These are phyloP conservation scores for Dioscorea cayenensis DNA, from an alignment of 116 monocot genomes.

Conservation along the genomic window DNA sequence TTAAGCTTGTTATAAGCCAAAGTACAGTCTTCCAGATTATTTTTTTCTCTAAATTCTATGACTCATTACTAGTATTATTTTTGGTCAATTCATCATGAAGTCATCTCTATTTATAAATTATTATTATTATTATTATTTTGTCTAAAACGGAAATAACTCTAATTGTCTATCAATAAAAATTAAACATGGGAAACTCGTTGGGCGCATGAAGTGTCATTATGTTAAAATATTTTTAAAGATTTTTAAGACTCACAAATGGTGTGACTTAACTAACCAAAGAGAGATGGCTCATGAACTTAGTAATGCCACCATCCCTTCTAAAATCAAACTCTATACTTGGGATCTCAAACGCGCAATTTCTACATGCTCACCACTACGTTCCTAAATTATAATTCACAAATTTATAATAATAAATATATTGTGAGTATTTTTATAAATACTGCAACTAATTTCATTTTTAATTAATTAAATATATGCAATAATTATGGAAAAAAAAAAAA, in stretches of 20 bases:
- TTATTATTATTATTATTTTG: not conserved
- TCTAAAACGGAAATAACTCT: too few species aligned
- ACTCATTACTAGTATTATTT: not conserved
- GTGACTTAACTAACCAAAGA: constrained; percentile 1
- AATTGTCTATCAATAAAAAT: not conserved
- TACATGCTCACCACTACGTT: not conserved
- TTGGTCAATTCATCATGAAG: not conserved
- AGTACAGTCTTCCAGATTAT: not conserved
- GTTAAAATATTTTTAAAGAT: not conserved
- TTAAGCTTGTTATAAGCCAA: too few species aligned
- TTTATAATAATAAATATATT: too few species aligned
- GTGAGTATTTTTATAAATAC: too few species aligned
- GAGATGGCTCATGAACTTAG: not conserved
- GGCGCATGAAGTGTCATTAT: not conserved
- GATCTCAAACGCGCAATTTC: not conserved
- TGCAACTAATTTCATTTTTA: too few species aligned
- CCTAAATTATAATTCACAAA: not conserved
- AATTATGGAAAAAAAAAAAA: too few species aligned
- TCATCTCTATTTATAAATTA: not conserved
- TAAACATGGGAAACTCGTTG: too few species aligned
- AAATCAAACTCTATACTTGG: not conserved
- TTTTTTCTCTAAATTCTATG: not conserved
- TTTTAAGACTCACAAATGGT: not conserved
- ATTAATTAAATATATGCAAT: too few species aligned
- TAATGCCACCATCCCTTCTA: not conserved